phyloP scores from a whole-genome alignment of 768 basidiomycete species.

The Hydnomerulius pinastri region DNA sequence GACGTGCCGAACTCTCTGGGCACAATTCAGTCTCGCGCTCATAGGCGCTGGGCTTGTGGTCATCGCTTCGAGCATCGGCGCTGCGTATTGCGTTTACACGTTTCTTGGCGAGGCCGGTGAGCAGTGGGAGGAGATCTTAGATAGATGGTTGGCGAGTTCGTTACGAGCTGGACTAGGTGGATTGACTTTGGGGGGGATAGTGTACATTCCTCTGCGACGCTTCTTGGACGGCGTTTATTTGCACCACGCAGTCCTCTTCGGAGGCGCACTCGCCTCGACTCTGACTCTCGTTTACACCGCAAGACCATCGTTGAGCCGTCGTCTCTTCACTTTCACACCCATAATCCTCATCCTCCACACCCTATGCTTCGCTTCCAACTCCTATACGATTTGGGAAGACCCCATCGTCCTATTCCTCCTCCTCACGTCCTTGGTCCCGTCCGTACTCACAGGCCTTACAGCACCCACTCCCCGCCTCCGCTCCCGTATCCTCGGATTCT shows the following conservation, averaged over 20 bases:
- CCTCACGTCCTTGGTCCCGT: conserved; percentile 61
- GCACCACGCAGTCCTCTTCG: conserved; percentile 54
- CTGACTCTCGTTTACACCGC: conserved; percentile 46
- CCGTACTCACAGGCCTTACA: conserved; percentile 59
- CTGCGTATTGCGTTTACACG: conserved; percentile 56
- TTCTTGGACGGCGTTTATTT: conserved; percentile 50
- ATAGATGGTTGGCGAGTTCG: conserved; percentile 30
- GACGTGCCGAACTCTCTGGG: conserved; percentile 87
- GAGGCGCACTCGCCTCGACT: conserved; percentile 47
- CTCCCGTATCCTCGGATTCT: conserved; percentile 73
- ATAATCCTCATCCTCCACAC: conserved; percentile 69
- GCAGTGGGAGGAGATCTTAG: conserved; percentile 46
- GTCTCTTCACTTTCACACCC: conserved; percentile 34
- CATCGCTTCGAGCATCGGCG: conserved; percentile 55
- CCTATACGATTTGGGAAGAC: conserved; percentile 98
- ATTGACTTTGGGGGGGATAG: conserved; percentile 40
- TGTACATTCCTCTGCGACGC: conserved; percentile 31
- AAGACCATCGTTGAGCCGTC: conserved; percentile 33
- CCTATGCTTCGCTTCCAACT: conserved; percentile 85
- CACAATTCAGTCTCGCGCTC: conserved; percentile 82
- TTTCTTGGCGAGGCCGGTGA: conserved; percentile 42
- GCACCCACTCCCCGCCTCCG: conserved; percentile 73
- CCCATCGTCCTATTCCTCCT: conserved; percentile 74
- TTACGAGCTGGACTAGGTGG: conserved; percentile 36
- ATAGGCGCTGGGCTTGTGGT: conserved; percentile 75